Base-by-base conservation (phyloP, 2,329 filamentous ascomycete genomes). In the Aspergillus calidoustus region DNA sequence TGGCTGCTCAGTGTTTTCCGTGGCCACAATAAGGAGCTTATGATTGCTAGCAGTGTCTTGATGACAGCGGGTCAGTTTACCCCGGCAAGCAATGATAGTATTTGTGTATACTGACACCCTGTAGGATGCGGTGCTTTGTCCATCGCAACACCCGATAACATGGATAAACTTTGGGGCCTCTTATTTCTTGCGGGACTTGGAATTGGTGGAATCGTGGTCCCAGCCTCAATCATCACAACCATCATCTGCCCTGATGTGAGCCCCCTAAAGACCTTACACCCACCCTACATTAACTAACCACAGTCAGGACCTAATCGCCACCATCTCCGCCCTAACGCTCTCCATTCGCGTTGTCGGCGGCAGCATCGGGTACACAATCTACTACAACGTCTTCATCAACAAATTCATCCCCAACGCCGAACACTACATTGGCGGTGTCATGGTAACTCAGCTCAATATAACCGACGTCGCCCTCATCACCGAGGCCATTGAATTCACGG, bases 311-410 rank as follows among this genome's bases (percentile, higher is more conserved):
- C 80, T 91, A 6, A 91, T 91, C 64, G 89, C 87, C 7, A 91
- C 89, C 2, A 82, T 90, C 50, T 85, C 88, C 1, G 87, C 89
- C 6, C 79, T 91, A 23, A 90, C 89, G 0, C 83, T 91, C 43
- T 84, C 87, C n/a, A 86, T 91, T 66, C 87, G 89, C 43, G 87
- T 89, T 58, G 82, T 91, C 41, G 89, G 89, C 51, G 88, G 88
- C 31, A 83, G 84, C 13, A 84, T 91, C 62, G 88, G 86, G 38
- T 89, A 87, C 71, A 82, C 83, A n/a, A 79, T 84, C 51, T 82
- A 82, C 72, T 88, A 87, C 70, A 82, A 83, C 60, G 74, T 82
- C 66, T 81, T 81, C 64, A 68, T 81, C 63, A 76, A 78, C 64
- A 81, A 79, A 66, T 83, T 82, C 66, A 69, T 77, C 54, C 73